phyloP scores from a whole-genome alignment of 2,329 filamentous ascomycete species.

The Aspergillus neotritici region DNA sequence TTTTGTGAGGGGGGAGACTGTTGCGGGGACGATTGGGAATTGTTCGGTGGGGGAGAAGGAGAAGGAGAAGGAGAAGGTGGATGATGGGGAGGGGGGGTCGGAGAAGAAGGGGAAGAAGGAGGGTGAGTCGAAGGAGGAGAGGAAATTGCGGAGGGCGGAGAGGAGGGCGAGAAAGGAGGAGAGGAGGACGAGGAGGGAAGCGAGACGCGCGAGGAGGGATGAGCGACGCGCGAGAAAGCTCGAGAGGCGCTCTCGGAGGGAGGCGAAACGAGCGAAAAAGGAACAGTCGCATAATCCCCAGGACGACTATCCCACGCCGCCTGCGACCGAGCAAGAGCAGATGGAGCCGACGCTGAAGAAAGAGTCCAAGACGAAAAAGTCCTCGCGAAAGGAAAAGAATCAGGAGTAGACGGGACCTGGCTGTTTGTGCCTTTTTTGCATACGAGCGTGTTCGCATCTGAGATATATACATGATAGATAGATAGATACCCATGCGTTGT shows the following conservation, averaged over 20 bases:
- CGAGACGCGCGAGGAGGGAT: slow-evolving; percentile 6
- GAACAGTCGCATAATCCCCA: slow-evolving; percentile 15
- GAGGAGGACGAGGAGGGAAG: slow-evolving; percentile 12
- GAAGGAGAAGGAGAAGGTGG: slow-evolving; percentile 7
- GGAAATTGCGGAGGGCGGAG: slow-evolving; percentile 33
- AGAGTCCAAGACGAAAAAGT: slow-evolving; percentile 38
- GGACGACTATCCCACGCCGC: slow-evolving; percentile 30
- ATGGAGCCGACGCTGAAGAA: slow-evolving; percentile 28
- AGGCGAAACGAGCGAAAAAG: slow-evolving; percentile 20
- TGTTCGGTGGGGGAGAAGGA: slow-evolving; percentile 8
- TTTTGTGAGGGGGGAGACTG: slow-evolving; percentile 75
- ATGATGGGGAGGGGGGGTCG: slow-evolving; percentile 27
- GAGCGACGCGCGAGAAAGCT: slow-evolving; percentile 8
- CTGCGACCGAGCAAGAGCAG: slow-evolving; percentile 21
- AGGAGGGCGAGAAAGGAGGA: slow-evolving; percentile 22
- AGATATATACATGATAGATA: too few species aligned
- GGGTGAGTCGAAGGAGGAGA: slow-evolving; percentile 19
- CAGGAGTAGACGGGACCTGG: slow-evolving; percentile 4
- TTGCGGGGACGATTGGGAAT: slow-evolving; percentile 61
- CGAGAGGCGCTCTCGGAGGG: slow-evolving; percentile 16
- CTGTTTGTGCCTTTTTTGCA: slow-evolving; percentile 35
- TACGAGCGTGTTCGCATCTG: not conserved
- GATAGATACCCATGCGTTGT: slow-evolving; percentile 27
- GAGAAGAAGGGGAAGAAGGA: slow-evolving; percentile 29
- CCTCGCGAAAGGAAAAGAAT: slow-evolving; percentile 3